These are phyloP conservation scores for Reticulascus tulasneorum DNA, from an alignment of 2,329 filamentous ascomycete genomes.

Conservation along the genomic window DNA sequence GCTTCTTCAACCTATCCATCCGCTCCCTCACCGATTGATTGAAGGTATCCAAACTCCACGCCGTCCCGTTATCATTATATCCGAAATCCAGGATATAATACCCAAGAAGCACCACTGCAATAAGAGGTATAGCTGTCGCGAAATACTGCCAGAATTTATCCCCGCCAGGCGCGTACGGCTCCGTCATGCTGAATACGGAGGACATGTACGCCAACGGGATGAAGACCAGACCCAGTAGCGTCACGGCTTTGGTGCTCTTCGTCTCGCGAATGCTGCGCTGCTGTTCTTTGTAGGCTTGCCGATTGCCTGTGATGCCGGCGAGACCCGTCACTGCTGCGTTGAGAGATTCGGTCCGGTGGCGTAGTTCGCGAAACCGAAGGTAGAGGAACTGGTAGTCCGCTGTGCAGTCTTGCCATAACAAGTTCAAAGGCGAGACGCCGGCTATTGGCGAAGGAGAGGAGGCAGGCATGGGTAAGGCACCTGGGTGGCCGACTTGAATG, in stretches of 20 bases:
- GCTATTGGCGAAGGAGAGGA: background rate
- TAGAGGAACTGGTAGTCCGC: slow-evolving; percentile 19
- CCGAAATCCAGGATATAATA: slow-evolving; percentile 19
- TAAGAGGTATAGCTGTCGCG: slow-evolving; percentile 15
- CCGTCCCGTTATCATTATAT: slow-evolving; percentile 17
- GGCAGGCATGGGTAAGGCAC: background rate
- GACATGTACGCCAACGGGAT: slow-evolving; percentile 18
- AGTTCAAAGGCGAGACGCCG: background rate
- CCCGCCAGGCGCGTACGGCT: slow-evolving; percentile 16
- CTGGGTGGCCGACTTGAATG: slow-evolving; percentile 16
- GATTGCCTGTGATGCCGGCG: slow-evolving; percentile 19
- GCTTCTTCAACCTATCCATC: background rate
- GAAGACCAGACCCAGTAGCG: slow-evolving; percentile 19
- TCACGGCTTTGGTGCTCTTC: slow-evolving; percentile 19
- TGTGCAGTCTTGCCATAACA: slow-evolving; percentile 13
- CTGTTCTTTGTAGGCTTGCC: slow-evolving; percentile 18
- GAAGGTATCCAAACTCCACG: slow-evolving; percentile 16
- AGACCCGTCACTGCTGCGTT: slow-evolving; percentile 19
- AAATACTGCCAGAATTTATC: slow-evolving; percentile 17
- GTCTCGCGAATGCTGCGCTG: slow-evolving; percentile 20
- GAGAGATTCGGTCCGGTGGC: slow-evolving; percentile 17
- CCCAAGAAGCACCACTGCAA: slow-evolving; percentile 12
- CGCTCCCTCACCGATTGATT: background rate
- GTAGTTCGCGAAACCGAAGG: slow-evolving; percentile 17
- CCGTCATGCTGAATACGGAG: slow-evolving; percentile 18